Percentiles rank a stretch among this genome's conserved stretches.
Conservation (phyloP, 371 early-diverging fungal species). For the Mortierella sp. region DNA sequence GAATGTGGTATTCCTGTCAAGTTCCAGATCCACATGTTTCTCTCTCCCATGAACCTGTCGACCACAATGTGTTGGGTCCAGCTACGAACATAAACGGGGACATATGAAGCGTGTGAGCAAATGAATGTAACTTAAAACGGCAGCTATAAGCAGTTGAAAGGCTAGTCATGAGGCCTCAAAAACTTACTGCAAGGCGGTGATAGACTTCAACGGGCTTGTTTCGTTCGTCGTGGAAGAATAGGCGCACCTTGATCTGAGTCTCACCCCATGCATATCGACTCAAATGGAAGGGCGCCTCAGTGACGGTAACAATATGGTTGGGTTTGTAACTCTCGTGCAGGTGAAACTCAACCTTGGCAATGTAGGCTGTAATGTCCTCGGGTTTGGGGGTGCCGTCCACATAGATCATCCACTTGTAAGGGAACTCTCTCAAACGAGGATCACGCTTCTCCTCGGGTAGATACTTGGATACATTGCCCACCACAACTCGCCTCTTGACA, state of each 20-base stretch:
- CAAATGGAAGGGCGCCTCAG: slow-evolving; percentile 85
- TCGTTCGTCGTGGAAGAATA: slow-evolving; percentile 79
- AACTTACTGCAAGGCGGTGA: slow-evolving; percentile 81
- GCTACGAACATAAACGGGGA: slow-evolving; percentile 42
- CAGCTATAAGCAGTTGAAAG: neutral
- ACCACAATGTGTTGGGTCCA: slow-evolving; percentile 83
- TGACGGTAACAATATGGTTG: slow-evolving; percentile 87
- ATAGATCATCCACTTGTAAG: slow-evolving; percentile 95
- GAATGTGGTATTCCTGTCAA: slow-evolving; percentile 88
- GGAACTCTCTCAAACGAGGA: slow-evolving; percentile 69
- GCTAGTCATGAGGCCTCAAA: neutral
- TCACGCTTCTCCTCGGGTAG: slow-evolving; percentile 78
- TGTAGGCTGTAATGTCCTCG: slow-evolving; percentile 73
- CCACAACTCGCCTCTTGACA: slow-evolving; percentile 80
- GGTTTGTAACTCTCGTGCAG: slow-evolving; percentile 94
- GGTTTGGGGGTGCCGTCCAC: slow-evolving; percentile 73
- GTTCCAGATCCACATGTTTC: slow-evolving; percentile 82
- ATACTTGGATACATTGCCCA: slow-evolving; percentile 91
- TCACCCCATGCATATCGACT: slow-evolving; percentile 96
- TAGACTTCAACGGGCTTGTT: slow-evolving; percentile 92
- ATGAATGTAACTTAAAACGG: slow-evolving; percentile 8
- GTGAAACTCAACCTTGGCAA: slow-evolving; percentile 87
- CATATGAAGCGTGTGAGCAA: neutral
- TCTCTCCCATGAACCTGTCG: slow-evolving; percentile 82
- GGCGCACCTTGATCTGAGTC: slow-evolving; percentile 87